phyloP scores from a whole-genome alignment of 2,329 filamentous ascomycete species.

The Mycosphaerella arachidis region DNA sequence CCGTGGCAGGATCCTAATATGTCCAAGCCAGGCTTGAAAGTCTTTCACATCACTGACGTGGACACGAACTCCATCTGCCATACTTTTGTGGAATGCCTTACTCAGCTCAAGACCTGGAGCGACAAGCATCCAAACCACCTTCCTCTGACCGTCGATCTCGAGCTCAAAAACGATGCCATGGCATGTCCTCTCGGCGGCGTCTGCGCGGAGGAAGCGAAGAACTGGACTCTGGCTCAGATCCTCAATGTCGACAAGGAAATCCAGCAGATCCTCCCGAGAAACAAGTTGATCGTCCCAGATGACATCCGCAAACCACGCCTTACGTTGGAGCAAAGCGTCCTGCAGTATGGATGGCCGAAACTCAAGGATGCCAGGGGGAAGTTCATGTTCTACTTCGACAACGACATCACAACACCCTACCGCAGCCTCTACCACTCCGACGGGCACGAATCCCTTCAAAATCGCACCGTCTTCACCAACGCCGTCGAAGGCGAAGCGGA shows the following conservation, averaged over 20 bases:
- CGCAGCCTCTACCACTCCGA: constrained; percentile 39
- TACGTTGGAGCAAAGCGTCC: constrained; percentile 45
- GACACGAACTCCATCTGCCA: constrained; percentile 46
- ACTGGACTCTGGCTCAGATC: constrained; percentile 43
- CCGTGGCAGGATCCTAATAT: constrained; percentile 40
- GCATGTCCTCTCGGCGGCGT: constrained; percentile 34
- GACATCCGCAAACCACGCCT: constrained; percentile 40
- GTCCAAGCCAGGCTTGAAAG: constrained; percentile 44
- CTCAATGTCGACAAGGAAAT: constrained; percentile 47
- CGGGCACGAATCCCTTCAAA: constrained; percentile 38
- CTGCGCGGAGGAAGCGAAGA: constrained; percentile 38
- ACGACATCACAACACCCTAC: constrained; percentile 33
- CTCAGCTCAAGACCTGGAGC: constrained; percentile 43
- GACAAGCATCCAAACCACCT: constrained; percentile 42
- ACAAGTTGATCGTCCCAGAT: constrained; percentile 46
- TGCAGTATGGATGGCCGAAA: constrained; percentile 48
- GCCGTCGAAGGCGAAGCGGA: constrained; percentile 43
- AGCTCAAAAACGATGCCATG: constrained; percentile 44
- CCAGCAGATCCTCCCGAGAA: constrained; percentile 38
- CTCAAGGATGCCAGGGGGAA: constrained; percentile 43
- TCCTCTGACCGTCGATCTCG: constrained; percentile 48
- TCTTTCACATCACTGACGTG: constrained; percentile 49
- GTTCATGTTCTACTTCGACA: constrained; percentile 51
- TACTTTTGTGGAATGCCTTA: constrained; percentile 45
- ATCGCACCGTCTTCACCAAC: constrained; percentile 49